Conservation (phyloP, 768 basidiomycete genomes). For the Inosperma sp. region DNA sequence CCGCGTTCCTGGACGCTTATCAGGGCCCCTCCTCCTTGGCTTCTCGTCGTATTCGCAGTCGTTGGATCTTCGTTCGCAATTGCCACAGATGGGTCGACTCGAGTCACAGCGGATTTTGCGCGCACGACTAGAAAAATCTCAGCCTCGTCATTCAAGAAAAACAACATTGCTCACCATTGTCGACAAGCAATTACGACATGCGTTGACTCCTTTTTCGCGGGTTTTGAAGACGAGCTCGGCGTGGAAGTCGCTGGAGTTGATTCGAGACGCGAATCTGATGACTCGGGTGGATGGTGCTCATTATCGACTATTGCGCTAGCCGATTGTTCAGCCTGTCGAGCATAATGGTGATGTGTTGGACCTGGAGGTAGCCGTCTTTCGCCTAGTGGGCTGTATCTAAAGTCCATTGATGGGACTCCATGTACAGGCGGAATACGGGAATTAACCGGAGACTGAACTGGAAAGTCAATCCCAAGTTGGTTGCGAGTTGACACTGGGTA, state of each 20-base stretch:
- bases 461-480: slow-evolving; percentile 43
- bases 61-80: slow-evolving; percentile 74
- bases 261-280: slow-evolving; percentile 33
- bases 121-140: slow-evolving; percentile 53
- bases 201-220: slow-evolving; percentile 54
- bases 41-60: slow-evolving; percentile 75
- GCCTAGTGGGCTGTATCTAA: slow-evolving; percentile 33
- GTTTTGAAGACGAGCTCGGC: slow-evolving; percentile 30
- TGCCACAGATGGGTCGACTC: slow-evolving; percentile 74
- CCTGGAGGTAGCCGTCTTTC: slow-evolving; percentile 46
- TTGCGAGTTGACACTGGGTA: slow-evolving; percentile 42
- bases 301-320: slow-evolving; percentile 30
- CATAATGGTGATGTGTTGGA: slow-evolving; percentile 35
- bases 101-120: slow-evolving; percentile 88
- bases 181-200: slow-evolving; percentile 78
- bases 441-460: slow-evolving; percentile 36
- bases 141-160: slow-evolving; percentile 37
- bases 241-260: slow-evolving; percentile 26
- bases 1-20: slow-evolving; percentile 80
- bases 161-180: slow-evolving; percentile 59
- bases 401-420: slow-evolving; percentile 33
- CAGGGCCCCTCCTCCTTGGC: slow-evolving; percentile 80
- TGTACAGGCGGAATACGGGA: slow-evolving; percentile 38
- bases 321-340: slow-evolving; percentile 31
- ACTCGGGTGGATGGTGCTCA: slow-evolving; percentile 27